phyloP scores from a whole-genome alignment of 306 rosid species.

The Corylus heterophylla region DNA sequence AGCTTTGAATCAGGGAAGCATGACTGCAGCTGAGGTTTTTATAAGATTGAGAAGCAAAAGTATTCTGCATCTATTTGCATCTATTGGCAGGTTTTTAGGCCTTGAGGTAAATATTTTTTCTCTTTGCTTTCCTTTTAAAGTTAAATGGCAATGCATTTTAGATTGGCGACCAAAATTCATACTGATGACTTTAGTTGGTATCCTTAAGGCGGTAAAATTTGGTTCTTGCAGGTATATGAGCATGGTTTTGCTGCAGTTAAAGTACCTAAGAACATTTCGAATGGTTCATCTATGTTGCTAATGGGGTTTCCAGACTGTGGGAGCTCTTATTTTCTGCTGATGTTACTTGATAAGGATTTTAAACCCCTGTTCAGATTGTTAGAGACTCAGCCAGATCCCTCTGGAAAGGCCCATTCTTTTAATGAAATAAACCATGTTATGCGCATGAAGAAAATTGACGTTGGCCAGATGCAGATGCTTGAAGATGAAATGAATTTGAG shows the following conservation, averaged over 20 bases:
- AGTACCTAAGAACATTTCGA: conserved; percentile 66
- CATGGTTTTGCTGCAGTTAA: conserved; percentile 71
- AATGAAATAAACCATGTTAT: conserved; percentile 62
- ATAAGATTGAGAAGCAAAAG: conserved; percentile 88
- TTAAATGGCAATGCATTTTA: conserved; percentile 11
- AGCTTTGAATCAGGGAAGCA: conserved; percentile 89
- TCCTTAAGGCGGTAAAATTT: conserved; percentile 8
- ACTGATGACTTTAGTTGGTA: conserved; percentile 14
- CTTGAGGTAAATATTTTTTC: conserved; percentile 65
- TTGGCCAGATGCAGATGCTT: conserved; percentile 80
- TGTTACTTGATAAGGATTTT: conserved; percentile 93
- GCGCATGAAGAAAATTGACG: conserved; percentile 71
- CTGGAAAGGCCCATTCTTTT: conserved; percentile 59
- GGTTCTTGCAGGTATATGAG: conserved; percentile 74
- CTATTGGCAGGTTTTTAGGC: conserved; percentile 85
- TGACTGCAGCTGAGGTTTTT: conserved; percentile 85
- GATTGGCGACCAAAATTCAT: conserved; percentile 2
- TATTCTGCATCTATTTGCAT: conserved; percentile 86
- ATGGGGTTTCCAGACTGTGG: conserved; percentile 98
- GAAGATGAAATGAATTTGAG: conserved; percentile 89
- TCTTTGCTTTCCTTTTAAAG: conserved; percentile 13
- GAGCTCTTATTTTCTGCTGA: conserved; percentile 74
- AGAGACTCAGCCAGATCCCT: conserved; percentile 65
- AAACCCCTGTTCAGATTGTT: conserved; percentile 86
- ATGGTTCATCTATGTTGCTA: conserved; percentile 72